phyloP scores from a whole-genome alignment of 495 filamentous ascomycete genomes.

The Penicillium diatomitis region DNA sequence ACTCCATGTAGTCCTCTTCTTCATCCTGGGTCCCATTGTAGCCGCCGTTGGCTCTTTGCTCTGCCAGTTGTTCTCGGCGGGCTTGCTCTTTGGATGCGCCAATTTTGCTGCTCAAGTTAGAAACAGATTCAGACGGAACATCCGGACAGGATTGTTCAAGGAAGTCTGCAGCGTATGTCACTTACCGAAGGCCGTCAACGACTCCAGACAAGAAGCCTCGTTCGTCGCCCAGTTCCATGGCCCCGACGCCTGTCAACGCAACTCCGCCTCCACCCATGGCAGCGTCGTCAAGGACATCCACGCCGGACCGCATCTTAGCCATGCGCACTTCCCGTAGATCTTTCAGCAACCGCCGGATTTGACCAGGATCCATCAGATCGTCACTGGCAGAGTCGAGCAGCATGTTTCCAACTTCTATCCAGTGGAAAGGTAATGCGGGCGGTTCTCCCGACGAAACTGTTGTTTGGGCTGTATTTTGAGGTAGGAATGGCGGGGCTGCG shows the following conservation, averaged over 20 bases:
- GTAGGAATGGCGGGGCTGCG: slow-evolving; percentile 33
- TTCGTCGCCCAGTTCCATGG: slow-evolving; percentile 83
- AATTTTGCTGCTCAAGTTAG: slow-evolving; percentile 26
- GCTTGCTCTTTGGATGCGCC: slow-evolving; percentile 41
- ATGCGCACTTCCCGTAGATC: slow-evolving; percentile 82
- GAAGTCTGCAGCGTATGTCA: background rate
- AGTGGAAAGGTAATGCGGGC: slow-evolving; percentile 81
- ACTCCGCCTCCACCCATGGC: slow-evolving; percentile 54
- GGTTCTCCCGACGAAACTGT: slow-evolving; percentile 14
- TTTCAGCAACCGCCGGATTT: slow-evolving; percentile 64
- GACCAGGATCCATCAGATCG: slow-evolving; percentile 69
- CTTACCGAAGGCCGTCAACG: slow-evolving; percentile 71
- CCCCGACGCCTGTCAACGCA: slow-evolving; percentile 73
- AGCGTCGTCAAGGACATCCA: slow-evolving; percentile 58
- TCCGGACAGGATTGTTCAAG: background rate
- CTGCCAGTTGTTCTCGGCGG: slow-evolving; percentile 37
- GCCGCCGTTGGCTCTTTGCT: slow-evolving; percentile 31
- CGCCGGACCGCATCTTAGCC: slow-evolving; percentile 74
- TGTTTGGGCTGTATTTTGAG: slow-evolving; percentile 31
- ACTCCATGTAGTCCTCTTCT: slow-evolving; percentile 43
- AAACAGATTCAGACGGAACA: background rate
- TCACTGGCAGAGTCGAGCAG: slow-evolving; percentile 77
- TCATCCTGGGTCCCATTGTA: slow-evolving; percentile 35
- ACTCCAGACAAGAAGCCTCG: slow-evolving; percentile 77
- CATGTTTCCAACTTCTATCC: slow-evolving; percentile 80